These are phyloP conservation scores for Pythium brassicae DNA, from an alignment of 352 stramenopile genomes.

Conservation along the genomic window DNA sequence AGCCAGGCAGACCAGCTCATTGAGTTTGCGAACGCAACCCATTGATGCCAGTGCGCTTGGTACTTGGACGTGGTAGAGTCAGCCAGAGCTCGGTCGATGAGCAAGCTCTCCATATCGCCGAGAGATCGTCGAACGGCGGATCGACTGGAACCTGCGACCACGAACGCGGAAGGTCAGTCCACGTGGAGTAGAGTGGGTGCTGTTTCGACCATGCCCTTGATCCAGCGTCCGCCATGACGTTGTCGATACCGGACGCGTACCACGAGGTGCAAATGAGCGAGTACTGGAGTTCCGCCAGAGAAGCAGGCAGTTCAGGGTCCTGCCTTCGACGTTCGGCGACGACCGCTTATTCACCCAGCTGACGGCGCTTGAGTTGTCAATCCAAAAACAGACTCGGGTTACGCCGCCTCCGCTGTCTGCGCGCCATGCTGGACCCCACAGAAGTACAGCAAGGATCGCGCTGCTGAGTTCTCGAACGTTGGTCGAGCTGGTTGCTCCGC, in stretches of 20 bases:
- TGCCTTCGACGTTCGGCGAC: not conserved
- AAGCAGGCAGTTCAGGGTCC: not conserved
- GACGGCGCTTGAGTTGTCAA: not conserved
- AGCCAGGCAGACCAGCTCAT: not conserved
- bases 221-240: not conserved
- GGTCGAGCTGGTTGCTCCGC: not conserved
- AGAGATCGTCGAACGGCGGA: not conserved
- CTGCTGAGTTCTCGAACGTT: not conserved
- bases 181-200: not conserved
- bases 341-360: not conserved
- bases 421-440: not conserved
- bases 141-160: not conserved
- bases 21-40: not conserved
- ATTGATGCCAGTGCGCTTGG: not conserved
- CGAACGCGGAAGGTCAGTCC: not conserved
- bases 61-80: not conserved
- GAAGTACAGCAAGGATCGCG: not conserved
- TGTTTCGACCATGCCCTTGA: not conserved
- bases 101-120: not conserved
- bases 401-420: not conserved
- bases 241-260: not conserved
- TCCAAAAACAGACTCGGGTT: not conserved
- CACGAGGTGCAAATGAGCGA: not conserved
- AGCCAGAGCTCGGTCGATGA: not conserved
- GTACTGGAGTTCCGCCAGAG: not conserved